phyloP scores from a whole-genome alignment of 495 filamentous ascomycete genomes.

The Penicillium lagena region DNA sequence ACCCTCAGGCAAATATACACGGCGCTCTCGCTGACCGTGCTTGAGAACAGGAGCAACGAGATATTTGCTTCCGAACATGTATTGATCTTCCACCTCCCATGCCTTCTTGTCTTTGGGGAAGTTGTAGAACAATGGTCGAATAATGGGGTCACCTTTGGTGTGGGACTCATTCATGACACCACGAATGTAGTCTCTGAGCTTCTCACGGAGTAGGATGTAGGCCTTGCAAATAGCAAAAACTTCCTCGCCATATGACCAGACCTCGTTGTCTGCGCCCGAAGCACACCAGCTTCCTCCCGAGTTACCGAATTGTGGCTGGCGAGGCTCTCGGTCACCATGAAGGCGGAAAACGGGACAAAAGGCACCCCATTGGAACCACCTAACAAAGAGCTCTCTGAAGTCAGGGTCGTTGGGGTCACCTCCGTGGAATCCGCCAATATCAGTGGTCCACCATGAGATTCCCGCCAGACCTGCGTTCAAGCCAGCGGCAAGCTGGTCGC shows the following conservation, averaged over 20 bases:
- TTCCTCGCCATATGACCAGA: conserved; percentile 52
- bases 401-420: conserved; percentile 43
- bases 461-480: conserved; percentile 53
- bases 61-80: conserved; percentile 49
- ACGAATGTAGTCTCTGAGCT: conserved; percentile 26
- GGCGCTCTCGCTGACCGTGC: conserved; percentile 30
- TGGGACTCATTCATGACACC: not conserved
- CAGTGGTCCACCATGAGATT: conserved; percentile 55
- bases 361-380: conserved; percentile 53
- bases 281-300: too few species aligned
- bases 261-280: conserved; percentile 45
- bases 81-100: conserved; percentile 48
- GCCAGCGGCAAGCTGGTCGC: conserved; percentile 50
- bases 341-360: too few species aligned
- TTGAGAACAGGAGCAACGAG: conserved; percentile 44
- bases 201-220: conserved; percentile 47
- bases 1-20: conserved; percentile 42
- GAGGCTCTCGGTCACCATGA: conserved; percentile 40
- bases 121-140: conserved; percentile 51
- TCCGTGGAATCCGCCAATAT: conserved; percentile 57
- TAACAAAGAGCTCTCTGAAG: conserved; percentile 51
- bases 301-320: conserved; percentile 22
- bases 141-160: conserved; percentile 41
- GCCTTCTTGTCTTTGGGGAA: conserved; percentile 42
- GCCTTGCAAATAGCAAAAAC: conserved; percentile 50